Percentiles rank a stretch among this genome's conserved stretches.
Conservation (phyloP, 2,329 filamentous ascomycete genomes). For the Venturia oleaginea region DNA sequence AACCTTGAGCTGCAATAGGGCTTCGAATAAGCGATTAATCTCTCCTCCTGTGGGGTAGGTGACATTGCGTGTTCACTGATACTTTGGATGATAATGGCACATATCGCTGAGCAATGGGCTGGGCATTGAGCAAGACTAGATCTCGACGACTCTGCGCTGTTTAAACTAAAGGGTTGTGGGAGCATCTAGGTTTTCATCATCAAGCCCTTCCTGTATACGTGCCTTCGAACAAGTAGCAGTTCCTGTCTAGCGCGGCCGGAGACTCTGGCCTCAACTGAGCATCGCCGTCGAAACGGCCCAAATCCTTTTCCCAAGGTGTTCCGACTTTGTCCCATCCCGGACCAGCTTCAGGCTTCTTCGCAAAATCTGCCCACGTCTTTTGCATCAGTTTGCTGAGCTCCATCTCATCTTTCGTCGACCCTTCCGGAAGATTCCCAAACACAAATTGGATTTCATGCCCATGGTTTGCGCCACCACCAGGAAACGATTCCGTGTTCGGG, state of each 20-base stretch:
- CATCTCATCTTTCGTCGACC: constrained; percentile 21
- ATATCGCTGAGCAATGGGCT: too few relatives aligned
- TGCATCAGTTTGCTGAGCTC: constrained; percentile 25
- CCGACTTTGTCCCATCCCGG: constrained; percentile 25
- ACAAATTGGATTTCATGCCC: constrained; percentile 27
- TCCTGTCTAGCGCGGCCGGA: neutral
- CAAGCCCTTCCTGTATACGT: constrained; percentile 3
- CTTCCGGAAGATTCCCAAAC: constrained; percentile 24
- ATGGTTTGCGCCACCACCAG: constrained; percentile 26
- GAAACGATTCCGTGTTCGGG: constrained; percentile 24
- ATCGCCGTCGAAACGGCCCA: neutral
- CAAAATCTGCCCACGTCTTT: constrained; percentile 11
- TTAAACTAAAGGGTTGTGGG: too few relatives aligned
- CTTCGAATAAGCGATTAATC: too few relatives aligned
- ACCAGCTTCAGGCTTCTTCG: constrained; percentile 17
- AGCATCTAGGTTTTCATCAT: too few relatives aligned
- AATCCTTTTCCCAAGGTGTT: neutral
- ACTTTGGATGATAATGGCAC: too few relatives aligned
- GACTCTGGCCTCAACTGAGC: neutral
- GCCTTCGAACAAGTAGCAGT: neutral
- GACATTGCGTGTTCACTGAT: too few relatives aligned
- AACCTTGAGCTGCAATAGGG: too few relatives aligned
- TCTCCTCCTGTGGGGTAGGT: too few relatives aligned
- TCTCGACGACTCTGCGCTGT: too few relatives aligned
- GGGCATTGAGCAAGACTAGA: too few relatives aligned